These are phyloP conservation scores for Candida mesenterica DNA, from an alignment of 1,139 yeast species.

Conservation along the genomic window DNA sequence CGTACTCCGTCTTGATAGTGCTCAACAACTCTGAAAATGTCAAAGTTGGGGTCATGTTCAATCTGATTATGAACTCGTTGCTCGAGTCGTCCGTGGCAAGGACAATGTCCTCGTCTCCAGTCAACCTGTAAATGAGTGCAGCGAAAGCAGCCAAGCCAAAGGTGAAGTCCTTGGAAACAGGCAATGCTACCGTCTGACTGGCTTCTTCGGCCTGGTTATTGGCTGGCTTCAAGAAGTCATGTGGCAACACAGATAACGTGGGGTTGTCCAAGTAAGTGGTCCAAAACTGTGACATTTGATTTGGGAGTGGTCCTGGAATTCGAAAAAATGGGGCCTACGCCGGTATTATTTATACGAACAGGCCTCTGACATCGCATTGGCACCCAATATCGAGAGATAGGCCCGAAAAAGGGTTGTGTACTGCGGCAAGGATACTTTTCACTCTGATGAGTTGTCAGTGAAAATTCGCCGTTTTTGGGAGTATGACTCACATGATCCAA, in stretches of 20 bases:
- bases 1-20: conserved; percentile 44
- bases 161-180: conserved; percentile 34
- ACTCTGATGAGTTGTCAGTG: too few species aligned
- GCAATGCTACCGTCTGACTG: conserved; percentile 38
- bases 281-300: conserved; percentile 56
- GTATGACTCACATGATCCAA: too few species aligned
- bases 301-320: too few species aligned
- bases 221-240: conserved; percentile 81
- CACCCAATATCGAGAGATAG: too few species aligned
- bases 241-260: conserved; percentile 83
- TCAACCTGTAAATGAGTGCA: conserved; percentile 69
- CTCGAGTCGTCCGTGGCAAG: conserved; percentile 60
- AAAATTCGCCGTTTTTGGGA: too few species aligned
- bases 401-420: too few species aligned
- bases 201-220: conserved; percentile 70
- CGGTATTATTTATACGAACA: too few species aligned
- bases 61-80: conserved; percentile 58
- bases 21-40: conserved; percentile 53
- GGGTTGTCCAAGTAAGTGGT: conserved; percentile 68
- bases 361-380: too few species aligned
- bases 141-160: conserved; percentile 69
- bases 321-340: too few species aligned
- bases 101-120: conserved; percentile 95
- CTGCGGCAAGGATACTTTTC: too few species aligned
- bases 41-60: conserved; percentile 52